Percentiles rank a stretch among this genome's conserved stretches.
These are phyloP conservation scores for Dryas alaskensis DNA, from an alignment of 306 rosid species.

Conservation along the genomic window DNA sequence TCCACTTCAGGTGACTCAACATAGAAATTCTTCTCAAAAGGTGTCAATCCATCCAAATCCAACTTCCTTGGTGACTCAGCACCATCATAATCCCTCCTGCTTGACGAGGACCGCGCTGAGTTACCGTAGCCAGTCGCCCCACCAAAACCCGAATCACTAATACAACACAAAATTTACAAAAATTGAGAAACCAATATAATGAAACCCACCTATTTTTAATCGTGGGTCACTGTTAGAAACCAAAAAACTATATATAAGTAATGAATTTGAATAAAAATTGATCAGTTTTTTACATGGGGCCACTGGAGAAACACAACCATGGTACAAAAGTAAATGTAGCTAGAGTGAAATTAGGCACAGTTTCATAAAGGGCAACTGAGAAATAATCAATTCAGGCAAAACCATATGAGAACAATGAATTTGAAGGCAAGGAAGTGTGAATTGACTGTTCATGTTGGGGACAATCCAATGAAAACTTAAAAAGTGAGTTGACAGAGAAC, in stretches of 20 bases:
- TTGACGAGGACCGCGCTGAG: slow-evolving; percentile 52
- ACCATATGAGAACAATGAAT: background rate
- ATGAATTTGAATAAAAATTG: background rate
- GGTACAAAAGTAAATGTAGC: background rate
- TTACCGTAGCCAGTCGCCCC: slow-evolving; percentile 50
- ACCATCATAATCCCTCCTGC: slow-evolving; percentile 53
- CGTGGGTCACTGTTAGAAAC: background rate
- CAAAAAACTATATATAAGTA: background rate
- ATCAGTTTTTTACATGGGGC: background rate
- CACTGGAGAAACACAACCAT: background rate
- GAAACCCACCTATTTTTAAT: background rate
- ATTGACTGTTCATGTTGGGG: background rate
- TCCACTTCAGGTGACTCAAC: slow-evolving; percentile 66
- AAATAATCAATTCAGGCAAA: background rate
- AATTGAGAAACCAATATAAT: background rate
- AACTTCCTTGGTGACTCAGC: slow-evolving; percentile 59
- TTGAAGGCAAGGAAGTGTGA: background rate
- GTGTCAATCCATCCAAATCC: slow-evolving; percentile 91
- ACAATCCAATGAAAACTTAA: background rate
- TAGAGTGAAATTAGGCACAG: background rate
- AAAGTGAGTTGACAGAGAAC: background rate
- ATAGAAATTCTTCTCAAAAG: slow-evolving; percentile 91
- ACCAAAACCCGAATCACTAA: slow-evolving; percentile 83
- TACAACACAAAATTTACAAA: slow-evolving; percentile 26
- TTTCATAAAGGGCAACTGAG: background rate